Evolutionary conservation across 495 filamentous ascomycete species (phyloP).

Genomic region (Neurospora sp.): DNA sequence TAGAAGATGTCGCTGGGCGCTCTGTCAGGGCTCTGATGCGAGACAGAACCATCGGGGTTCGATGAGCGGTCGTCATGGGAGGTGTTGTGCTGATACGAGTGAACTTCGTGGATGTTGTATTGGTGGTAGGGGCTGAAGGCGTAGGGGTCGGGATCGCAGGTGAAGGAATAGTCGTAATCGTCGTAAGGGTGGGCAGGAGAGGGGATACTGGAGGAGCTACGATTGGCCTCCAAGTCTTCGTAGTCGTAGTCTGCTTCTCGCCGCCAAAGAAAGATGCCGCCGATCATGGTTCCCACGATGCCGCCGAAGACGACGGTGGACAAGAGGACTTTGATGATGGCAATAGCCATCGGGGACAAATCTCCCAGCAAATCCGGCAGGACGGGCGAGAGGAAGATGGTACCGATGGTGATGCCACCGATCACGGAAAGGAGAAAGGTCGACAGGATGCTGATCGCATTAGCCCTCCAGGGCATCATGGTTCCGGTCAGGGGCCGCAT

Average conservation of each 20-base stretch:
- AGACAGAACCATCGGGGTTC: background rate
- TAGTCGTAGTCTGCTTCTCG: background rate
- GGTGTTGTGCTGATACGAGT: background rate
- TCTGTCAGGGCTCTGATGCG: background rate
- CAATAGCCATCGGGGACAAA: background rate
- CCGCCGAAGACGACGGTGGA: background rate
- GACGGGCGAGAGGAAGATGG: background rate
- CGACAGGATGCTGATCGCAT: background rate
- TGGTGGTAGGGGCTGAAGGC: background rate
- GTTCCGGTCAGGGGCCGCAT: background rate
- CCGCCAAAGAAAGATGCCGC: background rate
- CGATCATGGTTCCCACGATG: background rate
- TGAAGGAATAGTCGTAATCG: background rate
- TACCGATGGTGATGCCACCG: background rate
- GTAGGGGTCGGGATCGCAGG: background rate
- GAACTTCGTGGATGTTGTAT: background rate
- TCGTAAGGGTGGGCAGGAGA: background rate
- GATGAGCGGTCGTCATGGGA: background rate
- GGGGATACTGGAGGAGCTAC: background rate
- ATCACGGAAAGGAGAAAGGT: background rate
- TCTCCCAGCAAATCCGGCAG: background rate
- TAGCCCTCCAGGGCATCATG: background rate
- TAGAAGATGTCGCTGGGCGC: background rate
- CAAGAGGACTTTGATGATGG: background rate
- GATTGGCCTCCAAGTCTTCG: background rate